Percentiles rank a stretch among this genome's conserved stretches.
These are phyloP conservation scores for Fraxinus greggii DNA, from an alignment of 305 asterid species.

Conservation along the genomic window DNA sequence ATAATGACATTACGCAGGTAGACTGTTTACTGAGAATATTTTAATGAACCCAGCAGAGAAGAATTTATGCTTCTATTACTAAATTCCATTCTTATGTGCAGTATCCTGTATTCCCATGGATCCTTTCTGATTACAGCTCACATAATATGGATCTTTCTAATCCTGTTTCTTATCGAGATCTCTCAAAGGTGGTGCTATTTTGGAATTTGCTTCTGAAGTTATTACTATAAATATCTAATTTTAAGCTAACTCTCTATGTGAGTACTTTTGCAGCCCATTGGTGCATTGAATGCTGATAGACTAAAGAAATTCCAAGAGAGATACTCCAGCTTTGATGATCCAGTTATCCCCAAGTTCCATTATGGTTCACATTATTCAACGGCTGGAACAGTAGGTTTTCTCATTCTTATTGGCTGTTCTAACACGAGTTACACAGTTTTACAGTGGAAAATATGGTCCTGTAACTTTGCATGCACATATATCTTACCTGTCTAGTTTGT, in stretches of 20 bases:
- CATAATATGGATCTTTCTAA: slow-evolving; percentile 68
- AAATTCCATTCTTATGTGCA: slow-evolving; percentile 42
- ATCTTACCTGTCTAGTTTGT: slow-evolving; percentile 9
- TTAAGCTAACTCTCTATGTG: slow-evolving; percentile 27
- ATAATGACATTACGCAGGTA: slow-evolving; percentile 97
- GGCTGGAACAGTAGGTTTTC: slow-evolving; percentile 86
- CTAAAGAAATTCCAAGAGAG: slow-evolving; percentile 85
- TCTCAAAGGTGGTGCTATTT: slow-evolving; percentile 68
- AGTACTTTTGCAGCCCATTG: slow-evolving; percentile 76
- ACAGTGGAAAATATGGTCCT: background rate
- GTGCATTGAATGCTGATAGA: slow-evolving; percentile 85
- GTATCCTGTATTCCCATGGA: slow-evolving; percentile 99
- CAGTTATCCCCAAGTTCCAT: slow-evolving; percentile 93
- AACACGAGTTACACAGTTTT: background rate
- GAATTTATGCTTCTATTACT: slow-evolving; percentile 19
- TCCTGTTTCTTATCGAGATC: slow-evolving; percentile 92
- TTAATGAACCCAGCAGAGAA: slow-evolving; percentile 19
- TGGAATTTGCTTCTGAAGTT: slow-evolving; percentile 29
- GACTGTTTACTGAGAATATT: slow-evolving; percentile 23
- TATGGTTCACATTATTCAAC: slow-evolving; percentile 99
- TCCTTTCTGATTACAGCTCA: slow-evolving; percentile 90
- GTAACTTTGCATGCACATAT: background rate
- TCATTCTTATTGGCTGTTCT: background rate
- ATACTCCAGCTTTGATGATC: slow-evolving; percentile 91
- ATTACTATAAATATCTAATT: slow-evolving; percentile 20